A percentile compares a stretch with the other conserved stretches of the same genome.
These are phyloP conservation scores for Eimeria zaria DNA, from an alignment of 169 alveolate species.

Conservation along the genomic window DNA sequence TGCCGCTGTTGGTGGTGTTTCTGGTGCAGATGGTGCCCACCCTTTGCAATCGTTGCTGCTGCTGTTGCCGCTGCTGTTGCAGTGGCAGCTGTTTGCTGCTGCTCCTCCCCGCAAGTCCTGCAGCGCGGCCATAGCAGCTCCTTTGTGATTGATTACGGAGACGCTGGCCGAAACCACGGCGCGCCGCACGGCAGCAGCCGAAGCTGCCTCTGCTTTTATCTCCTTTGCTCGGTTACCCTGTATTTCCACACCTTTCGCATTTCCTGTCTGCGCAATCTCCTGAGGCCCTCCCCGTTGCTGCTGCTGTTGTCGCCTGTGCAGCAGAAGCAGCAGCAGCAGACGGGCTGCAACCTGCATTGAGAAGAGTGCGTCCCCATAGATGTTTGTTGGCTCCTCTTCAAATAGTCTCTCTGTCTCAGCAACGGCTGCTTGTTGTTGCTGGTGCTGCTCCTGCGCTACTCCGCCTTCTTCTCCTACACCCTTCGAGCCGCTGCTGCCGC, in stretches of 20 bases:
- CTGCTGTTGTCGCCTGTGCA: constrained; percentile 28
- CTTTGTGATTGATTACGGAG: not conserved
- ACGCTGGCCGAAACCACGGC: not conserved
- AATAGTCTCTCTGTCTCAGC: not conserved
- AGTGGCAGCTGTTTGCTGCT: not conserved
- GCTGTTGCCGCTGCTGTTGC: not conserved
- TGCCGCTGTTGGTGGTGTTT: not conserved
- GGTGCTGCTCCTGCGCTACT: not conserved
- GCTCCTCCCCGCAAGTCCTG: constrained; percentile 1
- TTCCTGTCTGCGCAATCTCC: not conserved
- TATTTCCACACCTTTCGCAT: not conserved
- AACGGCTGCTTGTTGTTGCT: not conserved
- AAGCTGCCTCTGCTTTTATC: not conserved
- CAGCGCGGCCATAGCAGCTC: constrained; percentile 33
- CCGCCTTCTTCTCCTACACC: not conserved
- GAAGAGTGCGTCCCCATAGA: constrained; percentile 37
- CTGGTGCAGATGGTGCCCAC: too few species aligned
- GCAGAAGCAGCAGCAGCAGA: constrained; percentile 13
- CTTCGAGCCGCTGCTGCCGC: not conserved
- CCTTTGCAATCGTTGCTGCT: not conserved
- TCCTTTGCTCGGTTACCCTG: not conserved
- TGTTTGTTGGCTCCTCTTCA: constrained; percentile 40
- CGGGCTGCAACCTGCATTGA: constrained; percentile 28
- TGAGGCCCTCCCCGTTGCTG: not conserved
- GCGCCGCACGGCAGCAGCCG: constrained; percentile 6